These are phyloP conservation scores for Lophiostoma macrostomum DNA, from an alignment of 495 filamentous ascomycete genomes.

Conservation along the genomic window DNA sequence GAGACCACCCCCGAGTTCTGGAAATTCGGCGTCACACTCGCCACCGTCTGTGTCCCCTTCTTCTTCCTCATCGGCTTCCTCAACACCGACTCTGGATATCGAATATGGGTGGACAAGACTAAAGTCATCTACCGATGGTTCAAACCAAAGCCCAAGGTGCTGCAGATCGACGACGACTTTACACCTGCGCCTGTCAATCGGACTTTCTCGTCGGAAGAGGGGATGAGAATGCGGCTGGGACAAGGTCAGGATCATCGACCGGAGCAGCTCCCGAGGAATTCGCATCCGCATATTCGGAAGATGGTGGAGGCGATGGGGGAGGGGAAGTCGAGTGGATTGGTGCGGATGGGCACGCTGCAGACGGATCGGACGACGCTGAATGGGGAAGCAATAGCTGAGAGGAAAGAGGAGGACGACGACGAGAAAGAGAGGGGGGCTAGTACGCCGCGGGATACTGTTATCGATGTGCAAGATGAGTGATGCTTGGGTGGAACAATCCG, in stretches of 20 bases:
- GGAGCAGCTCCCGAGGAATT: not conserved
- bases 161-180: not conserved
- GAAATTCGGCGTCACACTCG: slow-evolving; percentile 42
- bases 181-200: not conserved
- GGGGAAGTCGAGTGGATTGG: not conserved
- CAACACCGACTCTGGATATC: slow-evolving; percentile 37
- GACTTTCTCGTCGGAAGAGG: slow-evolving; percentile 15
- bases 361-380: no score
- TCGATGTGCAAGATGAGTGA: not conserved
- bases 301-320: slow-evolving; percentile 12
- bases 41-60: slow-evolving; percentile 45
- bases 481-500: no score
- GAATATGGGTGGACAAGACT: slow-evolving; percentile 14
- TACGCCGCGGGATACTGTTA: not conserved
- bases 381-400: no score
- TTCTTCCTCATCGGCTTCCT: slow-evolving; percentile 46
- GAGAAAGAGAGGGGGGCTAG: not conserved
- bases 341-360: not conserved
- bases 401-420: not conserved
- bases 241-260: not conserved
- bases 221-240: slow-evolving; percentile 11
- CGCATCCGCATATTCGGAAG: slow-evolving; percentile 9
- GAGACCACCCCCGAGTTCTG: slow-evolving; percentile 35
- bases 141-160: not conserved
- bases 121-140: slow-evolving; percentile 15